Evolutionary conservation across 768 basidiomycete species (phyloP).

Genomic region (Calocera cornea): DNA sequence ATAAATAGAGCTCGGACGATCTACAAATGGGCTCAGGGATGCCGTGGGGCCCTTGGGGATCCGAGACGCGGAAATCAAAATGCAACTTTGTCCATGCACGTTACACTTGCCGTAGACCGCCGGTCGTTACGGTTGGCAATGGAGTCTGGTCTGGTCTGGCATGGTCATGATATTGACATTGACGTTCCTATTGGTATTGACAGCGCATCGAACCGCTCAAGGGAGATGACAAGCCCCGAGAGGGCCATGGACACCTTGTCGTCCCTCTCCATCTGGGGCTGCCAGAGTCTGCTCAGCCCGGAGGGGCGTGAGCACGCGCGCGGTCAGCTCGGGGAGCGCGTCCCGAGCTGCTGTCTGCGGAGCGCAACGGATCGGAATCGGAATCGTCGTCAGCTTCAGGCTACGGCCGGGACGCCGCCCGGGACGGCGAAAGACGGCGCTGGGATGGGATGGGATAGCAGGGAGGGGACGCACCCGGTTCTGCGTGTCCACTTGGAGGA

Average conservation of each 20-base stretch:
- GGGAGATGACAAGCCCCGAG: background rate
- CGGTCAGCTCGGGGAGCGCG: background rate
- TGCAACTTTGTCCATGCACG: too few species aligned
- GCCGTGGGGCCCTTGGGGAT: too few species aligned
- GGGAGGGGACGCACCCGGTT: slow-evolving; percentile 42
- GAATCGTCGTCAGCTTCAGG: background rate
- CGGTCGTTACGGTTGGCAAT: too few species aligned
- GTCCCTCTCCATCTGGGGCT: background rate
- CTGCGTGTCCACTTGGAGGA: slow-evolving; percentile 41
- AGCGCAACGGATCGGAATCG: too few species aligned
- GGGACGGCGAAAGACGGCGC: too few species aligned
- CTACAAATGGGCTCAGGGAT: too few species aligned
- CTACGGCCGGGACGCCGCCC: too few species aligned
- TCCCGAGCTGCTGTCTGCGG: background rate
- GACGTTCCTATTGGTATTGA: too few species aligned
- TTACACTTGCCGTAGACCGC: too few species aligned
- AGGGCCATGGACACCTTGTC: background rate
- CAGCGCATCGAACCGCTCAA: background rate
- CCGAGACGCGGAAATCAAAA: too few species aligned
- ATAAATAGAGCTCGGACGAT: too few species aligned
- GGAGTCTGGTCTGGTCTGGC: background rate
- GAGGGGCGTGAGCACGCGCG: background rate
- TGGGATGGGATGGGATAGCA: too few species aligned
- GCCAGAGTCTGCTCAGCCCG: background rate
- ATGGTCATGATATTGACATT: background rate